Evolutionary conservation across 179 eudicot species (phyloP).

Genomic region (Vitellaria paradoxa): DNA sequence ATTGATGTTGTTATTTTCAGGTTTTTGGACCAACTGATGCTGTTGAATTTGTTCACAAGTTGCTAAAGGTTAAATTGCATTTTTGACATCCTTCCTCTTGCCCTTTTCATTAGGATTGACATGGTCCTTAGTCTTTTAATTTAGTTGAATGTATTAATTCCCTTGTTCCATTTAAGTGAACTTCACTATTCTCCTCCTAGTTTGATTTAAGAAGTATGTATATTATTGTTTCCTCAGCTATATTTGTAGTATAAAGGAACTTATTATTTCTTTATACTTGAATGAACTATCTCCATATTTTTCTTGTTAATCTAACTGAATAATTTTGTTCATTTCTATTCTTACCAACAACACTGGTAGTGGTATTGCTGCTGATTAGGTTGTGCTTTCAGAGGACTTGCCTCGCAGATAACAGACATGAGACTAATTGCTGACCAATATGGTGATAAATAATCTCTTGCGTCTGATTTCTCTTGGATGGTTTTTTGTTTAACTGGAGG

Average conservation of each 20-base stretch:
- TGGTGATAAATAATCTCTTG: neutral
- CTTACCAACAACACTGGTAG: neutral
- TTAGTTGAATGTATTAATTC: neutral
- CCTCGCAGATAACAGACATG: neutral
- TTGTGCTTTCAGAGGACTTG: neutral
- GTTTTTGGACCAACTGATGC: conserved; percentile 91
- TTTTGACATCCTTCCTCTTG: neutral
- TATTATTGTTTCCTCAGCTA: neutral
- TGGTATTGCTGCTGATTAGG: neutral
- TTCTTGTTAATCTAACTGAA: neutral
- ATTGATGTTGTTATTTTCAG: conserved; percentile 25
- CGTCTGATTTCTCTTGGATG: neutral
- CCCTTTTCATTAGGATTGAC: neutral
- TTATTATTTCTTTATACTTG: neutral
- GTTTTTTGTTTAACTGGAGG: neutral
- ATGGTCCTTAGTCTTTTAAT: neutral
- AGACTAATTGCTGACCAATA: neutral
- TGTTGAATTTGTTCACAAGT: conserved; percentile 71
- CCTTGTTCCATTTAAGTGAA: neutral
- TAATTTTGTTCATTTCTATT: neutral
- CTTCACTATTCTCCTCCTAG: neutral
- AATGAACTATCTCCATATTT: no score
- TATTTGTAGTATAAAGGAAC: neutral
- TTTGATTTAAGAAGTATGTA: neutral
- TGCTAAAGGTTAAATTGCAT: conserved; percentile 53